Conservation (phyloP, 148 eudicot genomes). For the Amaranthus hypochondriacus region DNA sequence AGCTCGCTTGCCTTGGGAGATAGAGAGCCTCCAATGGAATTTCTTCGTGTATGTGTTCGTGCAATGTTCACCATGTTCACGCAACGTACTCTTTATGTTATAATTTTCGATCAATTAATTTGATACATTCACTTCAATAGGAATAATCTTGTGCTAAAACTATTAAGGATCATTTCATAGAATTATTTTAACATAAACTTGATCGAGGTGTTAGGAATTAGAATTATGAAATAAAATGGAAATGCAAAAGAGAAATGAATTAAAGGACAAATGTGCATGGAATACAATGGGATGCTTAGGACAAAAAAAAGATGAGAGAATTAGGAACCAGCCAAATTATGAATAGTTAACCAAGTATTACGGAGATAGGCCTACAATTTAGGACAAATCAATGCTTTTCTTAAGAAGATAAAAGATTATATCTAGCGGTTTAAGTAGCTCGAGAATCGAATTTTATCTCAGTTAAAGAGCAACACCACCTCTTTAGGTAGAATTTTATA, state of each 20-base stretch:
- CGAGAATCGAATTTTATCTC: too few relatives aligned
- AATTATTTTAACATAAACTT: neutral
- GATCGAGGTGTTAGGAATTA: neutral
- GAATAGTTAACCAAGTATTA: neutral
- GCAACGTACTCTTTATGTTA: neutral
- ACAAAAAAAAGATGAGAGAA: neutral
- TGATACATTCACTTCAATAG: neutral
- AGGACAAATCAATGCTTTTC: neutral
- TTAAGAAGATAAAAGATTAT: neutral
- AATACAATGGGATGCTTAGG: neutral
- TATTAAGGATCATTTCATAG: neutral
- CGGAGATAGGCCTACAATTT: neutral
- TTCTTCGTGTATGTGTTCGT: slow-evolving; percentile 56
- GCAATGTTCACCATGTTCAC: slow-evolving; percentile 36
- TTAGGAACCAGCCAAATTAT: slow-evolving; percentile 2
- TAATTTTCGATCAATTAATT: neutral
- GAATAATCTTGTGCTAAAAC: neutral
- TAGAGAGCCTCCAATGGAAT: slow-evolving; percentile 29
- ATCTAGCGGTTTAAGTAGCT: too few relatives aligned
- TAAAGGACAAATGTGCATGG: neutral
- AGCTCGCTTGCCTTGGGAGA: slow-evolving; percentile 43
- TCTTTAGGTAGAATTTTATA: too few relatives aligned
- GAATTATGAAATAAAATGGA: neutral
- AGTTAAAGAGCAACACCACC: too few relatives aligned
- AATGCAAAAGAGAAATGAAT: neutral